Evolutionary conservation across 495 filamentous ascomycete genomes (phyloP), one percentile per base, ranked within the genome.

Genomic region (Penicillium maclennaniae): DNA sequence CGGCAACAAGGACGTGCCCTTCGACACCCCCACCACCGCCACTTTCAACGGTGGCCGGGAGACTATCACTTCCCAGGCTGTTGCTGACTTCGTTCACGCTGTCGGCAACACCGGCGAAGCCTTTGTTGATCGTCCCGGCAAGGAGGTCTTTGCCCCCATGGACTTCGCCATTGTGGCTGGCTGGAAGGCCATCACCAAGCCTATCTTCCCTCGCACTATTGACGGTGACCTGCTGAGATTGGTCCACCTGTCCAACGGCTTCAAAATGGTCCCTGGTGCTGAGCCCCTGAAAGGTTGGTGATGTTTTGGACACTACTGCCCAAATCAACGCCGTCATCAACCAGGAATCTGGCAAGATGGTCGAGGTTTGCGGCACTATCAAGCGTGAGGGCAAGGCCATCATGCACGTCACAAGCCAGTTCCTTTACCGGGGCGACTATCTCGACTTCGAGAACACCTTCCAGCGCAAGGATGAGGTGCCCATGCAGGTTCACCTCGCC

Each of bases 111-210:
- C 91, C 12, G 91, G 93, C 27, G 93, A 97, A 66, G 93, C 95
- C n/a, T 98, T 97, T 54, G 92, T 98, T 41, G 92, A 97, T 51
- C 84, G 92, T 21, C 92, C 92, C 43, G 95, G 91, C 51, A 97
- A 97, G 75, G 87, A 89, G 62, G 88, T 95, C 59, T 92, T 84
- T 59, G 95, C 93, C 19, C 93, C 95, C 38, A 99, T 98, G 93
- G 93, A 98, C 69, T 98, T 97, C 58, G 93, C 93, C 51, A 97
- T 98, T 54, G 93, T 98, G 23, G 90, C 95, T 16, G 93, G 93
- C 54, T 98, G 93, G 93, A 96, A 98, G 71, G 93, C 93, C 38
- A 97, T 98, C 68, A 97, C 88, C 20, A 97, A 96, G 77, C 92
- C 93, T 0, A 97, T 97, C 67, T 97, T 98, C 80, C 93, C 93